Evolutionary conservation across 2,329 filamentous ascomycete genomes (phyloP).

Genomic region (Fusarium oxysporum): DNA sequence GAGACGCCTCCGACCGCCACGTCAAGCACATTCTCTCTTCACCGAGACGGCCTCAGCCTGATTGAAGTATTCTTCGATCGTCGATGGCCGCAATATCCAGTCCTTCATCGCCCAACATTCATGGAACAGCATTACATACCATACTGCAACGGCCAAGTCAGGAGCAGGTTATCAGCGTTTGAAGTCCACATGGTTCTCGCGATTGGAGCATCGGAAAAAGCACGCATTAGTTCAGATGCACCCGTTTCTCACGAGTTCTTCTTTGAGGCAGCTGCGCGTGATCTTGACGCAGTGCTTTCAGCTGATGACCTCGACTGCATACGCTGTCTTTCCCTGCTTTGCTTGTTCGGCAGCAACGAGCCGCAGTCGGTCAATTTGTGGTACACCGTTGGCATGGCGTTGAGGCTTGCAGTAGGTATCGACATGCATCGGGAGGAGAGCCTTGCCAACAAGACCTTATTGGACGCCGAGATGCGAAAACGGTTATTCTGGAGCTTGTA

Average conservation of each 20-base stretch:
- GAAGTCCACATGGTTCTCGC: conserved; percentile 42
- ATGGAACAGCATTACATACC: conserved; percentile 40
- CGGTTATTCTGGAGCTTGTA: conserved; percentile 40
- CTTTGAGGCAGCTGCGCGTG: conserved; percentile 31
- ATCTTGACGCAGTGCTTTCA: conserved; percentile 28
- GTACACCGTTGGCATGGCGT: conserved; percentile 39
- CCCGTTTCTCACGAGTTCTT: conserved; percentile 34
- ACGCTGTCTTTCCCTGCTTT: conserved; percentile 35
- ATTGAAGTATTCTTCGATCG: conserved; percentile 39
- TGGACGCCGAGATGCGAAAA: conserved; percentile 40
- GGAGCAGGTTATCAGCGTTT: conserved; percentile 25
- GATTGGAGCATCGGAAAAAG: conserved; percentile 38
- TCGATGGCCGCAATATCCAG: conserved; percentile 39
- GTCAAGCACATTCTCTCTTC: conserved; percentile 16
- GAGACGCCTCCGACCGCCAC: conserved; percentile 19
- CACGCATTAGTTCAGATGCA: conserved; percentile 16
- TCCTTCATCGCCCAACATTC: conserved; percentile 37
- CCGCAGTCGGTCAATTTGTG: conserved; percentile 40
- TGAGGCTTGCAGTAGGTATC: conserved; percentile 38
- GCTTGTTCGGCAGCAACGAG: conserved; percentile 41
- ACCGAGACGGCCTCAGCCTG: conserved; percentile 27
- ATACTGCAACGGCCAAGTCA: conserved; percentile 12
- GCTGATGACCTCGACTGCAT: conserved; percentile 38
- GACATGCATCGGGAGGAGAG: conserved; percentile 39
- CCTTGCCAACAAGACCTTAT: conserved; percentile 11